A percentile compares a stretch with the other conserved stretches of the same genome.
Conservation (phyloP, 1,284 basidiomycete species). For the Microstroma glucosiphilum region DNA sequence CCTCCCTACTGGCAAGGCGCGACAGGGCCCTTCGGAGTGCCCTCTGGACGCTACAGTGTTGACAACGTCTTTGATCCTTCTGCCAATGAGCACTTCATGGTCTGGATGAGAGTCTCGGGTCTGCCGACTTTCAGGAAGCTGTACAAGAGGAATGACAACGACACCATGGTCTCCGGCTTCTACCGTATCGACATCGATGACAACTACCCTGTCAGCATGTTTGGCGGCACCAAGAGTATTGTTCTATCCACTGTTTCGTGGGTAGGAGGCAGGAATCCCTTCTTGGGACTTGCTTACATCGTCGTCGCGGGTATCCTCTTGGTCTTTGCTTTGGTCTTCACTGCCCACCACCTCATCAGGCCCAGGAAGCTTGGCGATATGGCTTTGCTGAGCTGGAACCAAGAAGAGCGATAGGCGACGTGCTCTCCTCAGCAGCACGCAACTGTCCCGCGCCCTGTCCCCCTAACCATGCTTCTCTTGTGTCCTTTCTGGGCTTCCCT, state of each 20-base stretch:
- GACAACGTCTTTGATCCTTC: constrained; percentile 67
- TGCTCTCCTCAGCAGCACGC: too few relatives aligned
- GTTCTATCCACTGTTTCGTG: constrained; percentile 95
- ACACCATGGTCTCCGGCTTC: constrained; percentile 65
- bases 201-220: constrained; percentile 88
- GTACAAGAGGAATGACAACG: constrained; percentile 80
- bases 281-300: constrained; percentile 95
- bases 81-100: constrained; percentile 88
- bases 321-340: constrained; percentile 75
- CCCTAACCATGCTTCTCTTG: too few relatives aligned
- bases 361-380: constrained; percentile 66
- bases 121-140: constrained; percentile 93
- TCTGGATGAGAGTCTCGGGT: constrained; percentile 98
- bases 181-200: constrained; percentile 74
- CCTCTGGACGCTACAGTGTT: constrained; percentile 64
- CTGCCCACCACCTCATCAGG: constrained; percentile 83
- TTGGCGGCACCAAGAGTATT: constrained; percentile 89
- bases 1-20: constrained; percentile 74
- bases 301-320: constrained; percentile 81
- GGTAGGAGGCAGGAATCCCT: constrained; percentile 95
- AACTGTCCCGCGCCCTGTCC: too few relatives aligned
- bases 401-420: too few relatives aligned
- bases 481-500: too few relatives aligned
- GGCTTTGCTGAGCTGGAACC: constrained; percentile 32
- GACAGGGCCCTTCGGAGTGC: constrained; percentile 55